A percentile compares a stretch with the other conserved stretches of the same genome.
Evolutionary conservation across 73 alveolate species (phyloP).

Genomic region (Paraurostyla sp.): DNA sequence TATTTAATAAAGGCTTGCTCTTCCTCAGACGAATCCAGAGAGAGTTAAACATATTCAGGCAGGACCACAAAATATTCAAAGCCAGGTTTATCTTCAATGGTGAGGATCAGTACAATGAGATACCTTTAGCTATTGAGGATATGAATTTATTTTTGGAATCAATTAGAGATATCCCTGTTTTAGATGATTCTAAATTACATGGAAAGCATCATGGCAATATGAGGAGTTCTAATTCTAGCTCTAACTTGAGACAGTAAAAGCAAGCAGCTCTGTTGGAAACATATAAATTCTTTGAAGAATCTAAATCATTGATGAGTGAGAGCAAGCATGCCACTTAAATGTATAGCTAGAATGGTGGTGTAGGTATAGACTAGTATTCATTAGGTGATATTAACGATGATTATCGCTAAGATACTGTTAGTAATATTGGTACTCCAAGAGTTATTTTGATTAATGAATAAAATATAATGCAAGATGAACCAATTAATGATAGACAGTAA

Average conservation of each 20-base stretch:
- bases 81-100: slow-evolving; percentile 17
- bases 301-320: background rate
- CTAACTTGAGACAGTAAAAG: too few species aligned
- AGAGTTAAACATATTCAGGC: background rate
- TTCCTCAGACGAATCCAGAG: background rate
- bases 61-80: slow-evolving; percentile 24
- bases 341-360: background rate
- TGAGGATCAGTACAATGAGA: slow-evolving; percentile 14
- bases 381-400: too few species aligned
- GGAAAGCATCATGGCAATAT: too few species aligned
- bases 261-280: background rate
- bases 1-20: background rate
- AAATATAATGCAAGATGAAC: too few species aligned
- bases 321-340: background rate
- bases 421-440: too few species aligned
- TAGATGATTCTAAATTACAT: too few species aligned
- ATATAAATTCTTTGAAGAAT: background rate
- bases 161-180: background rate
- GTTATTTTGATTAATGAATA: too few species aligned
- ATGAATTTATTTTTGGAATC: background rate
- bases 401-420: too few species aligned
- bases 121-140: background rate
- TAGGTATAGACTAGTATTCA: background rate
- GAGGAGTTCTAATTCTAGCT: too few species aligned
- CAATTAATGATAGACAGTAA: too few species aligned